These are phyloP conservation scores for Colletotrichum lindemuthianum DNA, from an alignment of 2,329 filamentous ascomycete genomes.

Conservation along the genomic window DNA sequence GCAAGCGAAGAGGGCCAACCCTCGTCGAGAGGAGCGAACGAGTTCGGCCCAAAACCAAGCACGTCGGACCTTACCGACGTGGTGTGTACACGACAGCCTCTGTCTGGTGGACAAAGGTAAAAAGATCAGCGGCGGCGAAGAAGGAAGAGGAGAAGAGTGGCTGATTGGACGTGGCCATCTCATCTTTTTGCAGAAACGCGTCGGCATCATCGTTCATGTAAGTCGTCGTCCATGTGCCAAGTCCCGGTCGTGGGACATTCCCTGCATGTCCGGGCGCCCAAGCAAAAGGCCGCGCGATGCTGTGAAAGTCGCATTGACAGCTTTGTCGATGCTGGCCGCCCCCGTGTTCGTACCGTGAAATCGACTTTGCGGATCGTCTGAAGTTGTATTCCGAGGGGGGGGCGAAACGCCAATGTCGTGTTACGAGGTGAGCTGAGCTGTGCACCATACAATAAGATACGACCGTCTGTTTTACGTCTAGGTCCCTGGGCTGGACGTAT, in stretches of 20 bases:
- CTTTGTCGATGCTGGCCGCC: not conserved
- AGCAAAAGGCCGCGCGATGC: slow-evolving; percentile 7
- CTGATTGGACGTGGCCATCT: slow-evolving; percentile 18
- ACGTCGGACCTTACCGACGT: slow-evolving; percentile 16
- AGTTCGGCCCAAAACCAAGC: slow-evolving; percentile 21
- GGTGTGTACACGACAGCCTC: not conserved
- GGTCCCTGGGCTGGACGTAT: too few relatives aligned
- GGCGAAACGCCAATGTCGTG: too few relatives aligned
- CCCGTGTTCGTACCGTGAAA: not conserved
- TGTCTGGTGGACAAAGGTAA: slow-evolving; percentile 13
- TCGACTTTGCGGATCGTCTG: not conserved
- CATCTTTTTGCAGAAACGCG: not conserved
- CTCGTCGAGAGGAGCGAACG: not conserved
- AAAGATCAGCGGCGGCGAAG: not conserved
- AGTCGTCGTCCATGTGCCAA: too few relatives aligned
- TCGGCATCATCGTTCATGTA: slow-evolving; percentile 20
- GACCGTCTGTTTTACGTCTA: too few relatives aligned
- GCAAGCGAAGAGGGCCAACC: slow-evolving; percentile 5
- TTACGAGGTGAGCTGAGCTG: too few relatives aligned
- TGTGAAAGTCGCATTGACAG: not conserved
- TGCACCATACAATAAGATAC: too few relatives aligned
- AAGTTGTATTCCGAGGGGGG: too few relatives aligned
- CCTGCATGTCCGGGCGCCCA: slow-evolving; percentile 10
- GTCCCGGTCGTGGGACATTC: slow-evolving; percentile 4
- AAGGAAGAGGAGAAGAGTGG: not conserved